These are phyloP conservation scores for Marasmius fiardii DNA, from an alignment of 1,284 basidiomycete genomes.

Conservation along the genomic window DNA sequence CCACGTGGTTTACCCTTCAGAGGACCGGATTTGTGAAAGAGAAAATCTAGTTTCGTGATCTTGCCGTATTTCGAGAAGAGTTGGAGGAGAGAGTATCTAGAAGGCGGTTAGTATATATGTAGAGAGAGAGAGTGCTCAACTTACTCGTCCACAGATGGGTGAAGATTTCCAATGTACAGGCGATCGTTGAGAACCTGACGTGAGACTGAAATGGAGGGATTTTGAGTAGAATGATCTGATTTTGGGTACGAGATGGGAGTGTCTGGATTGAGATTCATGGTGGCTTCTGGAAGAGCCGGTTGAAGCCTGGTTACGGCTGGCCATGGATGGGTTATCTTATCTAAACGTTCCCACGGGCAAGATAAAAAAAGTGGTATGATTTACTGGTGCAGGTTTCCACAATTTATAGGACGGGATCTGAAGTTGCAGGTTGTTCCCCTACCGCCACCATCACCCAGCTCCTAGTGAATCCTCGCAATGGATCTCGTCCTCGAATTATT, in stretches of 20 bases:
- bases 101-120: slow-evolving; percentile 13
- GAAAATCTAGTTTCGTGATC: slow-evolving; percentile 88
- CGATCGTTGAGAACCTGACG: slow-evolving; percentile 54
- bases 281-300: not conserved
- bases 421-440: not conserved
- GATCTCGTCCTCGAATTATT: slow-evolving; percentile 74
- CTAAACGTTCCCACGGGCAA: not conserved
- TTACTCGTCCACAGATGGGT: slow-evolving; percentile 87
- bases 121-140: slow-evolving; percentile 25
- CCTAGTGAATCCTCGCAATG: slow-evolving; percentile 45
- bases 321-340: not conserved
- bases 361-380: slow-evolving; percentile 2
- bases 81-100: slow-evolving; percentile 83
- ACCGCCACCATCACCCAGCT: not conserved
- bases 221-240: not conserved
- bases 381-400: not conserved
- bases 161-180: slow-evolving; percentile 90
- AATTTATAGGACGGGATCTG: no score
- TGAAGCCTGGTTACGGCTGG: not conserved
- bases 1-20: slow-evolving; percentile 91
- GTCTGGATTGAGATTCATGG: slow-evolving; percentile 1
- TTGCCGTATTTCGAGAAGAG: slow-evolving; percentile 91
- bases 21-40: slow-evolving; percentile 92
- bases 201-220: not conserved
- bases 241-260: not conserved